Base-by-base conservation (phyloP, 1,284 basidiomycete species). In the Quambalaria eucalypti region DNA sequence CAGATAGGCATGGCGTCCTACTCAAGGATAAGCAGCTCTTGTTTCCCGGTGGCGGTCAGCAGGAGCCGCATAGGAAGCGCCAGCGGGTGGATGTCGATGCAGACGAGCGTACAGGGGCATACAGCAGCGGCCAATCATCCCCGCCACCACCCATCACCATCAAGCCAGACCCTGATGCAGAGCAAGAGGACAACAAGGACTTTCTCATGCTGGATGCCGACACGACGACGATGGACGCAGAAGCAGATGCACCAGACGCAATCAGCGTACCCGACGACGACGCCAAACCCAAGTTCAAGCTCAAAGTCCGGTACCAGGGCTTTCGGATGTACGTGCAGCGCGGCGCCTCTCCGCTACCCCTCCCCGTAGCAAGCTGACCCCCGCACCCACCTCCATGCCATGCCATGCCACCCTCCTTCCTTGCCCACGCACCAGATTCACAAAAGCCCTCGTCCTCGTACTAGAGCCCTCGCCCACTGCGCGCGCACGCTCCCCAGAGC, bases 11-110 rank as follows among this genome's bases (percentile, higher is more conserved):
- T 50, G 74, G 72, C 16, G 77, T 78, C 6, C 54, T 78, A 23
- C 62, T 98, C 76, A 88, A 87, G 78, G 88, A 46, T 14, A 26
- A 23, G 42, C 16, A 46, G 42, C 16, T 19, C 16, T 12, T 26
- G 12, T 46, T 46, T 23, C 42, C 42, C 42, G 25, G 25, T 14
- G 42, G 4, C 12, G 6, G 42, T 12, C 42, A 25, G 42, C 25
- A 46, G 21, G 16, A 25, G 5, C 42, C 16, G 42, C 42, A 7
- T 4, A 39, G n/a, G n/a, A n/a, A n/a, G 31, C 31, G 16, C 8
- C 9, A 33, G 31, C 8, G 16, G 5, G 25, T 21, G 21, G 16
- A 46, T 26, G 36, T n/a, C 36, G 36, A 39, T 39, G 36, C 16
- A 3, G 36, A 39, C 25, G 42, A 42, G 23, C 8, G 25, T 46